Evolutionary conservation across 2,329 filamentous ascomycete species (phyloP).

Genomic region (Cylindrodendrum hubeiense): DNA sequence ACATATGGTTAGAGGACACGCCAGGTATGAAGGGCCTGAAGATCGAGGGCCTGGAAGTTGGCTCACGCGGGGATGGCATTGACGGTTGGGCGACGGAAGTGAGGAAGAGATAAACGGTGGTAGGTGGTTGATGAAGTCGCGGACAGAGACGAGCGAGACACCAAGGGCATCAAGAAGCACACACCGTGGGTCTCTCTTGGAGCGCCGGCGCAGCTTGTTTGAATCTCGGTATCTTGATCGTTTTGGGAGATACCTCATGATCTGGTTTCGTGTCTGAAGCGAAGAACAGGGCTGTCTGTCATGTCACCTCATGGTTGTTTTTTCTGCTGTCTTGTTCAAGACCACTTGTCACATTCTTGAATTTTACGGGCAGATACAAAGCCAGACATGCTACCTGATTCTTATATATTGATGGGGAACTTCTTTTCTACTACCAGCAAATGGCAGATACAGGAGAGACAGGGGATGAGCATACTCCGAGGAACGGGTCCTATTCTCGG

Average conservation of each 20-base stretch:
- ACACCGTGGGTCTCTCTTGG: conserved; percentile 28
- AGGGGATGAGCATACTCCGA: conserved; percentile 6
- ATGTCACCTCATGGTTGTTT: conserved; percentile 4
- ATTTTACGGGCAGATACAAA: conserved; percentile 21
- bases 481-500: not conserved
- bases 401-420: conserved; percentile 14
- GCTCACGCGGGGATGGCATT: conserved; percentile 89
- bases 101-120: conserved; percentile 75
- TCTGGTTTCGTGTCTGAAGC: conserved; percentile 27
- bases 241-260: conserved; percentile 24
- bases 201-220: conserved; percentile 33
- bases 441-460: conserved; percentile 5
- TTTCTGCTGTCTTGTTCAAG: conserved; percentile 13
- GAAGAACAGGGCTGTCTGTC: conserved; percentile 18
- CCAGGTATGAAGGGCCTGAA: conserved; percentile 87
- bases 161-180: conserved; percentile 22
- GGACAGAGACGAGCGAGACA: conserved; percentile 26
- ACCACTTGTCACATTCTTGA: conserved; percentile 22
- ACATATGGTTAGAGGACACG: conserved; percentile 85
- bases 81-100: conserved; percentile 93
- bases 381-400: conserved; percentile 8
- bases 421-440: not conserved
- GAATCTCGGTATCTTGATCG: conserved; percentile 28
- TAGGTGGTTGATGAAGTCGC: conserved; percentile 35
- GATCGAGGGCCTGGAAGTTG: conserved; percentile 80